Evolutionary conservation across 2,329 filamentous ascomycete genomes (phyloP), one percentile per base, ranked within the genome.

Genomic region (Epichloe hybrida): DNA sequence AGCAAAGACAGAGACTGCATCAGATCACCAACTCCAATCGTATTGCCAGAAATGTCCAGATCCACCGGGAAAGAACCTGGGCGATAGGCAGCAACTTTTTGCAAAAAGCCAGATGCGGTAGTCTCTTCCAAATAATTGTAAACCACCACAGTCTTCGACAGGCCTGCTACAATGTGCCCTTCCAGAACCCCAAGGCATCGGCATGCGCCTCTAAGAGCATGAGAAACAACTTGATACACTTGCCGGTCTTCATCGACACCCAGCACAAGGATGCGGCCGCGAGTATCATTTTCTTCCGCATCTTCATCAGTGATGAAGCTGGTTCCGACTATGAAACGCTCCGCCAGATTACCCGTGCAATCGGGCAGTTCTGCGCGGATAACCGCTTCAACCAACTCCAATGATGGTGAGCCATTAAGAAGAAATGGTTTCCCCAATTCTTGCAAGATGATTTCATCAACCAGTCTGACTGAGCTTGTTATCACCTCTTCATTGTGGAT

Each of bases 241-340:
- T 80, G 80, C 47, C 86, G 79, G 49, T 88, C 79, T 51, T 79
- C 79, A 48, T 87, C 84, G 34, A 97, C 80, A 48, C 94, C 90
- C 35, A 97, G 79, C 0, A 97, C 76, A 2, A 97, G 63, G 13
- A 98, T 86, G 12, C 91, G 81, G 1, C 93, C 93, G 38, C 79
- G 61, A 2, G 56, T 72, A 13, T 75, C 69, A 11, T 75, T 73
- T 17, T 65, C 61, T 20, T 67, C 70, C 17, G 69, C 68, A 9
- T 77, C 72, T 8, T 80, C 79, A 44, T 87, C 81, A 7, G 74
- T 72, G 42, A 91, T 63, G 59, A 85, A 90, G 50, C 86, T 86
- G 0, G 93, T 97, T 6, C 93, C 93, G 6, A 97, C 79, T n/a
- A 97, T 72, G 61, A 97, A 97, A 41, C 89, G 76, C 63, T 97